Conservation (phyloP, 495 filamentous ascomycete species). For the Lasiosphaeria miniovina region DNA sequence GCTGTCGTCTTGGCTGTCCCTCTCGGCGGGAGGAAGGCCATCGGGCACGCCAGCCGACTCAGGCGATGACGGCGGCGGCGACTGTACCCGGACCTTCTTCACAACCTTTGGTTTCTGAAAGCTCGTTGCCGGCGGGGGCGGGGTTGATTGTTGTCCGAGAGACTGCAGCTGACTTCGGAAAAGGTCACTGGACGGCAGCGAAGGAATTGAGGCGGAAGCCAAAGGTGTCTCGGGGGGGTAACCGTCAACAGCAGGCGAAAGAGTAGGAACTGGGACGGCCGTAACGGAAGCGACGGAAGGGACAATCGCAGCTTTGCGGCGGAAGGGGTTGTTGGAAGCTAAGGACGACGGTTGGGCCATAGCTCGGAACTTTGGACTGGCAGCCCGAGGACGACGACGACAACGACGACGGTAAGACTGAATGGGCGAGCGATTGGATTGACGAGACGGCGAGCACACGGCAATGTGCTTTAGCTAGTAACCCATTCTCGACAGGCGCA, state of each 20-base stretch:
- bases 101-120: conserved; percentile 47
- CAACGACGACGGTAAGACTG: not conserved
- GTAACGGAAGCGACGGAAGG: conserved; percentile 7
- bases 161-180: conserved; percentile 30
- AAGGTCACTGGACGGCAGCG: conserved; percentile 27
- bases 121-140: conserved; percentile 35
- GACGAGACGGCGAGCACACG: conserved; percentile 7
- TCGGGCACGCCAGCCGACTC: conserved; percentile 36
- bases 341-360: conserved; percentile 36
- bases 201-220: conserved; percentile 19
- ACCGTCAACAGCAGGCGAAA: conserved; percentile 15
- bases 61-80: conserved; percentile 52
- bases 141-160: conserved; percentile 24
- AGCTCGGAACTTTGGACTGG: not conserved
- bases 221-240: conserved; percentile 9
- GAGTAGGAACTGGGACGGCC: conserved; percentile 16
- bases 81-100: conserved; percentile 57
- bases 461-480: conserved; percentile 13
- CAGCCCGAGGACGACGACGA: not conserved
- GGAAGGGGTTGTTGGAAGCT: conserved; percentile 48
- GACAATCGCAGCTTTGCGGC: conserved; percentile 31
- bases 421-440: conserved; percentile 4
- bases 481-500: conserved; percentile 23
- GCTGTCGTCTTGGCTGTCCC: conserved; percentile 25
- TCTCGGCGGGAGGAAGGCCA: conserved; percentile 30